Conservation (phyloP, 768 basidiomycete species). For the Imleria badia region DNA sequence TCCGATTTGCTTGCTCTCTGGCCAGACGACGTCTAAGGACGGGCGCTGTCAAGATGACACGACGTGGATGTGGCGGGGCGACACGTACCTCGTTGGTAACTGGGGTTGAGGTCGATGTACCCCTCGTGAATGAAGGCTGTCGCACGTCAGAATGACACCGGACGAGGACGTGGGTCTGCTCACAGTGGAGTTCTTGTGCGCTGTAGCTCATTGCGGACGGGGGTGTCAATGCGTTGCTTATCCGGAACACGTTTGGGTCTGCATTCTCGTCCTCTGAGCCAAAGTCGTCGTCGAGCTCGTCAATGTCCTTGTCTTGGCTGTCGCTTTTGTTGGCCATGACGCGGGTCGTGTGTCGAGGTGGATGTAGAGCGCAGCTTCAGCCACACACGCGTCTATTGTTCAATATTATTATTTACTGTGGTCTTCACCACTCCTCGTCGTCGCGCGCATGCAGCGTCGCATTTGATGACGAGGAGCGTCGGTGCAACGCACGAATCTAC, state of each 20-base stretch:
- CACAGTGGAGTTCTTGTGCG: constrained; percentile 48
- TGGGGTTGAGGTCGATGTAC: constrained; percentile 64
- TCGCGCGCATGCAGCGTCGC: constrained; percentile 33
- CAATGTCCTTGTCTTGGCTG: constrained; percentile 40
- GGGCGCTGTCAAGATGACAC: background rate
- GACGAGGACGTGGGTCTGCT: constrained; percentile 12
- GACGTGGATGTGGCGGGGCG: background rate
- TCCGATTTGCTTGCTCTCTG: constrained; percentile 59
- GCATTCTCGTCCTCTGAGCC: constrained; percentile 40
- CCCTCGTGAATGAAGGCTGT: constrained; percentile 68
- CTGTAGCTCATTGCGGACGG: constrained; percentile 42
- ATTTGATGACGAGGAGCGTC: constrained; percentile 38
- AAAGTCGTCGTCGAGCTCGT: constrained; percentile 48
- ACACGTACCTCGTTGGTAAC: constrained; percentile 66
- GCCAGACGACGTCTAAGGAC: constrained; percentile 71
- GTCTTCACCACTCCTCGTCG: constrained; percentile 19
- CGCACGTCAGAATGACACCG: background rate
- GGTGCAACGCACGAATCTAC: constrained; percentile 39
- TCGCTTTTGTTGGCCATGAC: constrained; percentile 21
- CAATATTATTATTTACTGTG: constrained; percentile 1
- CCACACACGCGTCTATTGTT: constrained; percentile 17
- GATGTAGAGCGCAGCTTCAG: constrained; percentile 1
- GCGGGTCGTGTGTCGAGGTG: background rate
- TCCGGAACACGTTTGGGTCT: constrained; percentile 43
- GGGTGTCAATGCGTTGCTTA: constrained; percentile 41